Evolutionary conservation across 352 stramenopile genomes (phyloP).

Genomic region (Elongisporangium senticosum): DNA sequence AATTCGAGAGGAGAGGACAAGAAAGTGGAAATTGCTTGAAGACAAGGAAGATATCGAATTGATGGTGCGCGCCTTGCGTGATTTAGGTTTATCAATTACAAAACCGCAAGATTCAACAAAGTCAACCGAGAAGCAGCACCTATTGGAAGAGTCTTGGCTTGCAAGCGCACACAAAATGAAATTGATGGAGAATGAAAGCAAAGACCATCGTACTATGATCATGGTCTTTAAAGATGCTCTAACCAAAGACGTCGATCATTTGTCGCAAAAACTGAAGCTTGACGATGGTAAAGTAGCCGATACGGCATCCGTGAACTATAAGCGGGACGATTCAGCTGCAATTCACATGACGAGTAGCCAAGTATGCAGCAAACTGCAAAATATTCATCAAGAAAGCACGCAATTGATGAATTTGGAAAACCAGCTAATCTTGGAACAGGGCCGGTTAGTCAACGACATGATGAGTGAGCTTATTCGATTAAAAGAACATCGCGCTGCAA

Average conservation of each 20-base stretch:
- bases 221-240: constrained; percentile 79
- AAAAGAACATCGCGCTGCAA: constrained; percentile 36
- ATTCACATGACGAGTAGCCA: constrained; percentile 78
- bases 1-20: constrained; percentile 71
- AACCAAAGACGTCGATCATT: constrained; percentile 72
- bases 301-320: not conserved
- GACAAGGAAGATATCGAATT: constrained; percentile 82
- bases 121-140: not conserved
- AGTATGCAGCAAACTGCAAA: constrained; percentile 74
- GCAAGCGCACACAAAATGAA: constrained; percentile 53
- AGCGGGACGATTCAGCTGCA: constrained; percentile 59
- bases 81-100: constrained; percentile 20
- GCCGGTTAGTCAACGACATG: constrained; percentile 68
- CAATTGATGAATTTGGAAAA: constrained; percentile 60
- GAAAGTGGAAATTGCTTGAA: constrained; percentile 82
- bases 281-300: constrained; percentile 2
- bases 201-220: constrained; percentile 78
- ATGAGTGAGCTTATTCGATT: constrained; percentile 54
- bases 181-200: constrained; percentile 56
- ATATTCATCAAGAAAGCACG: constrained; percentile 69
- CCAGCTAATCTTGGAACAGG: constrained; percentile 52
- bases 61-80: constrained; percentile 65
- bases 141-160: constrained; percentile 28
- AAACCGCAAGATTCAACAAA: not conserved
- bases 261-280: constrained; percentile 21